These are phyloP conservation scores for Geotrichum australiense DNA, from an alignment of 1,139 yeast species.

Conservation along the genomic window DNA sequence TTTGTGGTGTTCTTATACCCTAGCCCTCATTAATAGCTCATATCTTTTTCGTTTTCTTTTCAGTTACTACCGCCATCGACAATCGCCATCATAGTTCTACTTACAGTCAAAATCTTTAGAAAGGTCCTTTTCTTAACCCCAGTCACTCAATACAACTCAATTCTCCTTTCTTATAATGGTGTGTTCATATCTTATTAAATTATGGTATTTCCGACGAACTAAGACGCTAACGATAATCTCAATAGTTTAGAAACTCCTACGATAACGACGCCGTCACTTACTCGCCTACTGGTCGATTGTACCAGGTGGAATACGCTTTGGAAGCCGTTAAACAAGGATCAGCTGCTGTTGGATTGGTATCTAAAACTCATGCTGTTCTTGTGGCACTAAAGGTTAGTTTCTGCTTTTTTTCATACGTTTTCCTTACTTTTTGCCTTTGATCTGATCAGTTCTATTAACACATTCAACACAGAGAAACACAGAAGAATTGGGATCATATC, in stretches of 20 bases:
- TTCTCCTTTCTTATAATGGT: too few relatives aligned
- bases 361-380: slow-evolving; percentile 78
- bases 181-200: background rate
- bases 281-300: slow-evolving; percentile 94
- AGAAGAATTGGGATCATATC: slow-evolving; percentile 94
- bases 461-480: slow-evolving; percentile 68
- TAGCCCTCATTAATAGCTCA: too few relatives aligned
- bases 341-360: slow-evolving; percentile 90
- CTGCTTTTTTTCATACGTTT: background rate
- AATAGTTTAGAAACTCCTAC: slow-evolving; percentile 89
- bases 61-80: too few relatives aligned
- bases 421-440: background rate
- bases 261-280: slow-evolving; percentile 97
- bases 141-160: too few relatives aligned
- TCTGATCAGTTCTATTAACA: background rate
- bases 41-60: too few relatives aligned
- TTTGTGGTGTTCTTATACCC: background rate
- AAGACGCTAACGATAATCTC: background rate
- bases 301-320: slow-evolving; percentile 91
- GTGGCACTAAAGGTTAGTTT: slow-evolving; percentile 65
- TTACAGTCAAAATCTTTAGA: too few relatives aligned
- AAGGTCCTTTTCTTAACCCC: too few relatives aligned
- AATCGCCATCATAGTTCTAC: too few relatives aligned
- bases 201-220: background rate
- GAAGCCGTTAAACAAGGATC: slow-evolving; percentile 98